phyloP scores from a whole-genome alignment of 331 rosid genomes.

The Quercus phellos region DNA sequence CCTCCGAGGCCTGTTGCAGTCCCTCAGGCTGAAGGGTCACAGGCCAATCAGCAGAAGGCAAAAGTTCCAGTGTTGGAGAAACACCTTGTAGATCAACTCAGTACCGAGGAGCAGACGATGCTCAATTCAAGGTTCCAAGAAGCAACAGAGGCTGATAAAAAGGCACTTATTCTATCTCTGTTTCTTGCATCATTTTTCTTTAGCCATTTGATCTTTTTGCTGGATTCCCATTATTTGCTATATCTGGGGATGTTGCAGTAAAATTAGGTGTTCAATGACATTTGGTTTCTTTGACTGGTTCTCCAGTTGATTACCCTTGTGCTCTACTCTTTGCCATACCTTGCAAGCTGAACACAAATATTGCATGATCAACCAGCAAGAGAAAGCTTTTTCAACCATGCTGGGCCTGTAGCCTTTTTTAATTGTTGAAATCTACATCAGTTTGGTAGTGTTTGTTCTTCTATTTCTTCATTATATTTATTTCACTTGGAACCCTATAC shows the following conservation, averaged over 20 bases:
- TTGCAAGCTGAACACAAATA: not conserved
- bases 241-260: not conserved
- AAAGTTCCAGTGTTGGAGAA: slow-evolving; percentile 84
- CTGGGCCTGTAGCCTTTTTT: not conserved
- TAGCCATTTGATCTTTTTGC: not conserved
- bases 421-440: not conserved
- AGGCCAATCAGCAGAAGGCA: slow-evolving; percentile 52
- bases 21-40: slow-evolving; percentile 52
- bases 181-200: slow-evolving; percentile 1
- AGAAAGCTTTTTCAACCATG: not conserved
- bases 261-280: not conserved
- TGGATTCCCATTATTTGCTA: slow-evolving; percentile 14
- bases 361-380: not conserved
- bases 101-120: slow-evolving; percentile 87
- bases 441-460: not conserved
- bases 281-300: slow-evolving; percentile 9
- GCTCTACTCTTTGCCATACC: not conserved
- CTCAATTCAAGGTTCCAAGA: slow-evolving; percentile 73
- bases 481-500: not conserved
- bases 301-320: not conserved
- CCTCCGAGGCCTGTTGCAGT: slow-evolving; percentile 62
- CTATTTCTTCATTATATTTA: not conserved
- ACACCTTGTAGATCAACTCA: slow-evolving; percentile 72
- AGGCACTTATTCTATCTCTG: slow-evolving; percentile 42
- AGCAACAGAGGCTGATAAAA: slow-evolving; percentile 85